Conservation (phyloP, 768 basidiomycete species). For the Macrolepiota albuminosa region DNA sequence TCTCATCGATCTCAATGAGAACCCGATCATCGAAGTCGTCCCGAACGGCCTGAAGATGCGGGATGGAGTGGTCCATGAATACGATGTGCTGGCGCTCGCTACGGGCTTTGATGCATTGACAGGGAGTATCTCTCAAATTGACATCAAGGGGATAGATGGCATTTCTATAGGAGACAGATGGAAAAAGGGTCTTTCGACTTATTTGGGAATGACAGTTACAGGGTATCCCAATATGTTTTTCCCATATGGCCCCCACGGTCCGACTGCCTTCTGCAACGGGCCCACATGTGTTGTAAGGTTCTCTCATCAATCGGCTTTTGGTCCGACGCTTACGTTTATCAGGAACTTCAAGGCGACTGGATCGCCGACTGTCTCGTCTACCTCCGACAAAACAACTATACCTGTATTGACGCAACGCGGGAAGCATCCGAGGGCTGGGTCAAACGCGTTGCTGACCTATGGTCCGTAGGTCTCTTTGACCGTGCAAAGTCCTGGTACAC, state of each 20-base stretch:
- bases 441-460: slow-evolving; percentile 10
- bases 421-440: slow-evolving; percentile 13
- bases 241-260: slow-evolving; percentile 21
- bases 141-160: slow-evolving; percentile 17
- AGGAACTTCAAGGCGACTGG: slow-evolving; percentile 24
- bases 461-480: slow-evolving; percentile 8
- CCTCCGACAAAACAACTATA: slow-evolving; percentile 1
- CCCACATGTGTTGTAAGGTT: slow-evolving; percentile 19
- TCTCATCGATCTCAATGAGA: slow-evolving; percentile 9
- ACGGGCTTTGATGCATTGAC: slow-evolving; percentile 8
- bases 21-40: slow-evolving; percentile 13
- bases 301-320: not conserved
- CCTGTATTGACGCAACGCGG: slow-evolving; percentile 7
- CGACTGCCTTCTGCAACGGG: slow-evolving; percentile 21
- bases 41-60: slow-evolving; percentile 16
- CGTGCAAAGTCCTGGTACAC: slow-evolving; percentile 22
- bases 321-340: not conserved
- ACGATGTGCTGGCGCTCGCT: not conserved
- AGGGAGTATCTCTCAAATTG: slow-evolving; percentile 20
- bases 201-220: slow-evolving; percentile 8
- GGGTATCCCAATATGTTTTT: slow-evolving; percentile 24
- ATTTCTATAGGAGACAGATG: slow-evolving; percentile 18
- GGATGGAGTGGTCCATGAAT: slow-evolving; percentile 10
- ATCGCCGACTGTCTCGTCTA: slow-evolving; percentile 17
- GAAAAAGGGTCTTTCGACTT: slow-evolving; percentile 16